Conservation (phyloP, 2,329 filamentous ascomycete species). For the Clonostachys solani region DNA sequence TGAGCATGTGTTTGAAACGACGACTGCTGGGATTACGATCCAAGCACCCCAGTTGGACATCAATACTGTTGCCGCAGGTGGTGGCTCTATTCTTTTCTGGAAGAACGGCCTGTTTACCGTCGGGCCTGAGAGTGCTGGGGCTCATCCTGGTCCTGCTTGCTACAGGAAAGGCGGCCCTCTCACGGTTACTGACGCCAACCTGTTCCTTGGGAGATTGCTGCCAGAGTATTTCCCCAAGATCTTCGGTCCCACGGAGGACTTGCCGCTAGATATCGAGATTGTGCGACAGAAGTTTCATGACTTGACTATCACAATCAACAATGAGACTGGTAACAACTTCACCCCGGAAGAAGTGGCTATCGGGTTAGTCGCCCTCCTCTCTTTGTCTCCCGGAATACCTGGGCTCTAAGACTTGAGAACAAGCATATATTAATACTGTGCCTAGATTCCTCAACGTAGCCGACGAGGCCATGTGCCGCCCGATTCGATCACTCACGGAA, state of each 20-base stretch:
- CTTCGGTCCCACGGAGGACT: constrained; percentile 83
- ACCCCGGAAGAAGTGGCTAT: constrained; percentile 20
- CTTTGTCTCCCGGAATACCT: constrained; percentile 92
- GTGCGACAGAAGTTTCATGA: constrained; percentile 73
- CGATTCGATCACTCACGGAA: constrained; percentile 17
- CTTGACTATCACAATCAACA: constrained; percentile 72
- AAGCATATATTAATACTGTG: no score
- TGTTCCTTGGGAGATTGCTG: constrained; percentile 56
- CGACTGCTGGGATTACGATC: constrained; percentile 52
- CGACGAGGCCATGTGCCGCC: no score
- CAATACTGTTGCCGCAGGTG: constrained; percentile 57
- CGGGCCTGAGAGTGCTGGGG: constrained; percentile 67
- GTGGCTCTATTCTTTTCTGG: constrained; percentile 56
- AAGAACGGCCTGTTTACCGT: constrained; percentile 68
- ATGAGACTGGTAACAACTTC: constrained; percentile 30
- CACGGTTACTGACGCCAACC: constrained; percentile 69
- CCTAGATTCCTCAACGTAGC: no score
- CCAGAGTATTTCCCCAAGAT: constrained; percentile 77
- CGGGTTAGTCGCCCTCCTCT: constrained; percentile 78
- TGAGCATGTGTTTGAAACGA: constrained; percentile 68
- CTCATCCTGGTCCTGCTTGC: constrained; percentile 68
- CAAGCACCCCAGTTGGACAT: constrained; percentile 48
- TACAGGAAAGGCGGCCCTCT: constrained; percentile 67
- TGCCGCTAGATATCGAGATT: constrained; percentile 71
- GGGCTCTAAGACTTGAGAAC: constrained; percentile 84